These are phyloP conservation scores for Claviceps paspali DNA, from an alignment of 2,329 filamentous ascomycete species.

Conservation along the genomic window DNA sequence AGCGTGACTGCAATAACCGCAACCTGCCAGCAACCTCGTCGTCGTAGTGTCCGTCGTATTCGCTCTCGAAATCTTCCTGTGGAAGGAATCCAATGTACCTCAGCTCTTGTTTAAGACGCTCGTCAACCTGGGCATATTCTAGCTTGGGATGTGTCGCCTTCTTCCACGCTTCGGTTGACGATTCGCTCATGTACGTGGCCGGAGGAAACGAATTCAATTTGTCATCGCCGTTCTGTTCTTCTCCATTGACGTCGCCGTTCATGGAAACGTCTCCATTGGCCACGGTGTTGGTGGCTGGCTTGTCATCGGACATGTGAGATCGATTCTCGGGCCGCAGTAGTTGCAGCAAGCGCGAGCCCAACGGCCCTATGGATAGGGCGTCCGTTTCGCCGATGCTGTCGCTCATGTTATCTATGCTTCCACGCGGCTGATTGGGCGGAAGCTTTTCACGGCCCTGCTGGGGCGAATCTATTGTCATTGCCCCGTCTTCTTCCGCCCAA, in stretches of 20 bases:
- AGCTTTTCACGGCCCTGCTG: slow-evolving; percentile 48
- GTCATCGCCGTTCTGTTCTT: slow-evolving; percentile 19
- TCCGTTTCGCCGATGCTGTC: slow-evolving; percentile 82
- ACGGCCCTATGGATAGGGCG: slow-evolving; percentile 72
- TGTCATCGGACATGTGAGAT: slow-evolving; percentile 38
- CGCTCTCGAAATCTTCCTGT: slow-evolving; percentile 45
- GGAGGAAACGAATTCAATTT: slow-evolving; percentile 37
- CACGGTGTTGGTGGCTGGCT: slow-evolving; percentile 35
- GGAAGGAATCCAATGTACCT: slow-evolving; percentile 80
- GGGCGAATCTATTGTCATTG: slow-evolving; percentile 55
- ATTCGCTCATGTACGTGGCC: slow-evolving; percentile 68
- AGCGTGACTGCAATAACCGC: slow-evolving; percentile 65
- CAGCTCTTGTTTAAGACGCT: slow-evolving; percentile 81
- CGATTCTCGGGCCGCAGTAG: slow-evolving; percentile 65
- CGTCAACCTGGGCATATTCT: slow-evolving; percentile 76
- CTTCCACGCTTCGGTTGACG: slow-evolving; percentile 62
- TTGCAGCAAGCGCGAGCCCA: slow-evolving; percentile 68
- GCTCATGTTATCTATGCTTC: slow-evolving; percentile 71
- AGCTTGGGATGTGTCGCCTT: slow-evolving; percentile 59
- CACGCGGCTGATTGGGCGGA: slow-evolving; percentile 67
- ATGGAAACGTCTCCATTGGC: slow-evolving; percentile 39
- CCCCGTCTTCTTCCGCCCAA: slow-evolving; percentile 88
- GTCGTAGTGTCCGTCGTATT: slow-evolving; percentile 82
- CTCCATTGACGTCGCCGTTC: slow-evolving; percentile 31
- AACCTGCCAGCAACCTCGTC: slow-evolving; percentile 87